These are phyloP conservation scores for Lyophyllum atratum DNA, from an alignment of 768 basidiomycete genomes.

Conservation along the genomic window DNA sequence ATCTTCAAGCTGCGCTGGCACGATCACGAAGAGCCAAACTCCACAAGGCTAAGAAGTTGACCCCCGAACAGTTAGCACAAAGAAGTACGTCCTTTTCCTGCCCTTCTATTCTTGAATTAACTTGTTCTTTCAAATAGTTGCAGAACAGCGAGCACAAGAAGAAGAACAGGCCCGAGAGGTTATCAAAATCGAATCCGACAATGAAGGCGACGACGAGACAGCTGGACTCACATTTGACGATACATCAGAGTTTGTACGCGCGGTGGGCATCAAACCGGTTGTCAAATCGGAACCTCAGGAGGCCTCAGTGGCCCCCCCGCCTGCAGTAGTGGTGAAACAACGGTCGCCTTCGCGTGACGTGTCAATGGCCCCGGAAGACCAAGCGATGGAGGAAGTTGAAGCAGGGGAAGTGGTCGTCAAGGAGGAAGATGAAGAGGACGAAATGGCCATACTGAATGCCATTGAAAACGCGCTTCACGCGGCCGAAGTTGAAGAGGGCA, in stretches of 20 bases:
- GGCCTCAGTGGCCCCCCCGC: constrained; percentile 18
- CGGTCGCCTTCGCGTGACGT: constrained; percentile 52
- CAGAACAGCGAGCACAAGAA: constrained; percentile 58
- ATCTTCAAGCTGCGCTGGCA: constrained; percentile 91
- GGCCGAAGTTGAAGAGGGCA: constrained; percentile 58
- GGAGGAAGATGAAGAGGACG: constrained; percentile 73
- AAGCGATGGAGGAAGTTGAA: constrained; percentile 73
- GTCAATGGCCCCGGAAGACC: constrained; percentile 60
- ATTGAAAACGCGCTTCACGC: constrained; percentile 71
- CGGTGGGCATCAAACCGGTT: constrained; percentile 68
- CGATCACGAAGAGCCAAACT: constrained; percentile 82
- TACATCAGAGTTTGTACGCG: constrained; percentile 94
- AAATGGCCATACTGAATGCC: constrained; percentile 73
- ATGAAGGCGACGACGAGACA: constrained; percentile 44
- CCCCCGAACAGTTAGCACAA: constrained; percentile 80
- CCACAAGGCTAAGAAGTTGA: constrained; percentile 71
- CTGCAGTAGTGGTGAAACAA: constrained; percentile 27
- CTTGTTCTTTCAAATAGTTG: constrained; percentile 48
- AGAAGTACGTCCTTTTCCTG: constrained; percentile 53
- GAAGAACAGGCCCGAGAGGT: constrained; percentile 45
- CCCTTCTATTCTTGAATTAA: neutral
- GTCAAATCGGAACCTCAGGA: constrained; percentile 50
- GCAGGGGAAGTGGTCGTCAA: constrained; percentile 80
- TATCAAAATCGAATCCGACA: constrained; percentile 30
- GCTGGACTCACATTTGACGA: constrained; percentile 88